Evolutionary conservation across 257 asterid species (phyloP).

Genomic region (Striga asiatica): DNA sequence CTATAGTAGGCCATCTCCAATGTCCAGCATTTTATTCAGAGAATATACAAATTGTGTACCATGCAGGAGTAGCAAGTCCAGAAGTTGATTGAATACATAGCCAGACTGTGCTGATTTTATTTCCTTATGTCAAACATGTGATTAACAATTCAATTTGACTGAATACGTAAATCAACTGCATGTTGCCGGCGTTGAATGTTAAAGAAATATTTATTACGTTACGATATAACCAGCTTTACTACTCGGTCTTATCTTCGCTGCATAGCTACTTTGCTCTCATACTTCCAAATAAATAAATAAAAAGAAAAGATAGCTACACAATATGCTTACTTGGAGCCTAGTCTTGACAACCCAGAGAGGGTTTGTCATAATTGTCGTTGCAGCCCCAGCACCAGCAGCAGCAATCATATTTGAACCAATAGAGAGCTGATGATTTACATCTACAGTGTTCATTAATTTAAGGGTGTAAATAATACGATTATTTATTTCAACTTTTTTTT

Average conservation of each 20-base stretch:
- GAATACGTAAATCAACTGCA: slow-evolving; percentile 2
- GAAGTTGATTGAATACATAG: neutral
- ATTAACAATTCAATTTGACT: neutral
- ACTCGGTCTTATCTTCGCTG: too few relatives aligned
- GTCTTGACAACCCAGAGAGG: slow-evolving; percentile 99
- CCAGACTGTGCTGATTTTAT: neutral
- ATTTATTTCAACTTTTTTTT: neutral
- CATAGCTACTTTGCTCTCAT: too few relatives aligned
- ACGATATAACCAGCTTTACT: too few relatives aligned
- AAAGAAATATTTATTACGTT: too few relatives aligned
- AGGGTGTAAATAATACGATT: slow-evolving; percentile 1
- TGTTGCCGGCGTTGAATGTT: neutral
- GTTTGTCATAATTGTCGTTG: slow-evolving; percentile 71
- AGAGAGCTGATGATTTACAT: slow-evolving; percentile 70
- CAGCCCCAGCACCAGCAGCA: slow-evolving; percentile 98
- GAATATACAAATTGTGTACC: neutral
- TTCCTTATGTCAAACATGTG: slow-evolving; percentile 3
- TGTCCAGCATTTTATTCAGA: neutral
- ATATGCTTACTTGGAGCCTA: slow-evolving; percentile 65
- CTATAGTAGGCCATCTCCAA: neutral
- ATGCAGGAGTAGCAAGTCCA: neutral
- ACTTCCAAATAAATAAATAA: neutral
- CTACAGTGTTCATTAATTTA: slow-evolving; percentile 32
- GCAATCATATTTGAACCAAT: slow-evolving; percentile 86
- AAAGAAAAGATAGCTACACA: neutral